A percentile compares a stretch with the other conserved stretches of the same genome.
Evolutionary conservation across 352 stramenopile species (phyloP).

Genomic region (Nothophytophthora sp.): DNA sequence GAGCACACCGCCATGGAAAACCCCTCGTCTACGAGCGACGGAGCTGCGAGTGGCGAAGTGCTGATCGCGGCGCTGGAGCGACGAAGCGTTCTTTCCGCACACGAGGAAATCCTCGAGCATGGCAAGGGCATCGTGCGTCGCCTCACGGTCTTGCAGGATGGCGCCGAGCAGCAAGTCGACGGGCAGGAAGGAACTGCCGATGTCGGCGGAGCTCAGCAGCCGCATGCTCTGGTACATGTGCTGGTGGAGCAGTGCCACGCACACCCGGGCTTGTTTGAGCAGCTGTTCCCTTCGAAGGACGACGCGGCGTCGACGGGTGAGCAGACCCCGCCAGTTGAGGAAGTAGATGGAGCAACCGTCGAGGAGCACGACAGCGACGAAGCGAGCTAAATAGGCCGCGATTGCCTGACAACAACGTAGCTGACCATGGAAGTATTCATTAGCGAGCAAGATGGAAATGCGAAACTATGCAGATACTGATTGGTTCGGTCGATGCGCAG

Average conservation of each 20-base stretch:
- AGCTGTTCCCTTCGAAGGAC: constrained; percentile 57
- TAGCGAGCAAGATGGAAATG: too few species aligned
- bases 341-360: constrained; percentile 16
- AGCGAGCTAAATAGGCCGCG: constrained; percentile 16
- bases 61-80: constrained; percentile 63
- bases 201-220: not conserved
- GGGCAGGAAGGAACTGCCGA: not conserved
- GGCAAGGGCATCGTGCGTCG: constrained; percentile 60
- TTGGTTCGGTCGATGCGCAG: not conserved
- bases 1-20: constrained; percentile 47
- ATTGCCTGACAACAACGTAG: too few species aligned
- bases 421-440: too few species aligned
- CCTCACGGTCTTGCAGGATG: constrained; percentile 39
- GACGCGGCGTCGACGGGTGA: constrained; percentile 34
- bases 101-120: constrained; percentile 80
- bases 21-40: constrained; percentile 9
- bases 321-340: constrained; percentile 17
- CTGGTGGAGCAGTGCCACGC: constrained; percentile 61
- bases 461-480: constrained; percentile 3
- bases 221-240: constrained; percentile 45
- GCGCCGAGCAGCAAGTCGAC: constrained; percentile 12
- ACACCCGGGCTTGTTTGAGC: constrained; percentile 39
- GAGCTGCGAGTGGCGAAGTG: constrained; percentile 30
- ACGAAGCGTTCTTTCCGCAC: constrained; percentile 55
- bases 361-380: constrained; percentile 28